Base-by-base conservation (phyloP, 495 filamentous ascomycete species). In the Astrothelium macrocarpum region DNA sequence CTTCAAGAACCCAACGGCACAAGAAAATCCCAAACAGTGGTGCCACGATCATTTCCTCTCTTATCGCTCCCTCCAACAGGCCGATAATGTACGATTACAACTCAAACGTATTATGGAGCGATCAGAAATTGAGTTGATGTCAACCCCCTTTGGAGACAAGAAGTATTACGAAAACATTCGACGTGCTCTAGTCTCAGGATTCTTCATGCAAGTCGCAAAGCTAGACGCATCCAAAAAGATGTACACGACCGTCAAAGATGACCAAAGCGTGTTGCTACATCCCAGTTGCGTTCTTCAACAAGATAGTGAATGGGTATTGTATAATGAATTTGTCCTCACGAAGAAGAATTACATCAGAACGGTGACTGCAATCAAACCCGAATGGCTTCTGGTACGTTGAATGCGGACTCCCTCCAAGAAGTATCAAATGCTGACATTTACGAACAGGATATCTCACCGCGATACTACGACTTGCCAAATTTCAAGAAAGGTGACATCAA, bases 201-300 rank as follows among this genome's bases (percentile, higher is more conserved):
- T 97, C 79, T 99, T 99, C 80, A 99, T 99, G 94, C 95, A 99
- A 71, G 88, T 97, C n/a, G 94, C 94, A 45, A 97, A 91, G 84
- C 88, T 86, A 68, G 89, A 95, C 64, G 76, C 78, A 39, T 80
- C 75, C 53, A 84, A 85, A 67, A 96, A 95, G 82, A 83, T 82
- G 39, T 99, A 99, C 77, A 82, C 85, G 61, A 99, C 94, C 9
- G 86, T 99, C 67, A 97, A 97, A 76, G 95, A 97, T 69, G 86
- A 97, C 68, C 82, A 90, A 78, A 87, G 82, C 60, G 94, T 99
- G 53, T 82, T 97, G 64, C 80, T 99, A 45, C 94, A 99, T 76
- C 94, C 94, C 7, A 90, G 89, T 65, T 95, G 91, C 2, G 90
- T 92, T 11, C 78, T 99, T 14, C 81, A 81, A 53, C 85, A 88